Evolutionary conservation across 2,329 filamentous ascomycete genomes (phyloP).

Genomic region (Cladosporium sp.): DNA sequence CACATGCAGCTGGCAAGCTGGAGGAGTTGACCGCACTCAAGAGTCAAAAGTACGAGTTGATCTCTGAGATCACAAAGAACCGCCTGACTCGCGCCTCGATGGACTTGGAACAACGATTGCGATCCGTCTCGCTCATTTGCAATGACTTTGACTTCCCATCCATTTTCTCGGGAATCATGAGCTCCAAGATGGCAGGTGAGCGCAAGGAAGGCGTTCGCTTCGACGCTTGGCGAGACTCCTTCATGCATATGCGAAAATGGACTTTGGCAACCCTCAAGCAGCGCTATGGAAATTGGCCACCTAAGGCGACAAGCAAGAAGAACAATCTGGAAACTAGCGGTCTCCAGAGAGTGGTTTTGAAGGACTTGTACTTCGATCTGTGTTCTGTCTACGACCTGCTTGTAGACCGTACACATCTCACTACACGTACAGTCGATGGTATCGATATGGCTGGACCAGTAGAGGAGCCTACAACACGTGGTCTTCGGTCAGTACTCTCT

Average conservation of each 20-base stretch:
- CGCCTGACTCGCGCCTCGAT: slow-evolving; percentile 78
- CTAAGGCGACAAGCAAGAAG: slow-evolving; percentile 87
- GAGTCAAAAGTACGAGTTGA: slow-evolving; percentile 64
- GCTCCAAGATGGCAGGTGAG: slow-evolving; percentile 72
- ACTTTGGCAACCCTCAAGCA: slow-evolving; percentile 65
- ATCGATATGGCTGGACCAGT: slow-evolving; percentile 48
- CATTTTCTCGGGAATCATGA: slow-evolving; percentile 81
- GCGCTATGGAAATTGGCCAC: slow-evolving; percentile 75
- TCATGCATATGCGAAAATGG: slow-evolving; percentile 69
- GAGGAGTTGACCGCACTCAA: slow-evolving; percentile 67
- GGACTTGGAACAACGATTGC: slow-evolving; percentile 69
- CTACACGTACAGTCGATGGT: slow-evolving; percentile 72
- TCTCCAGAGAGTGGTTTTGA: slow-evolving; percentile 77
- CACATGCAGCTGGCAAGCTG: slow-evolving; percentile 83
- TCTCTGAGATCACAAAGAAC: slow-evolving; percentile 68
- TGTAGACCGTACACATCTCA: slow-evolving; percentile 73
- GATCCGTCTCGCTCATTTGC: slow-evolving; percentile 67
- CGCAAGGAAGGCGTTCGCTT: slow-evolving; percentile 72
- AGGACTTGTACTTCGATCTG: slow-evolving; percentile 79
- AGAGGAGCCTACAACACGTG: slow-evolving; percentile 60
- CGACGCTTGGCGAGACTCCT: slow-evolving; percentile 75
- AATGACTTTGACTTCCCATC: slow-evolving; percentile 88
- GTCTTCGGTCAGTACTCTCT: slow-evolving; percentile 71
- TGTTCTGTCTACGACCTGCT: slow-evolving; percentile 83
- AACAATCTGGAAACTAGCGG: slow-evolving; percentile 83